phyloP scores from a whole-genome alignment of 495 filamentous ascomycete species.

The Thermochaetoides thermophila region DNA sequence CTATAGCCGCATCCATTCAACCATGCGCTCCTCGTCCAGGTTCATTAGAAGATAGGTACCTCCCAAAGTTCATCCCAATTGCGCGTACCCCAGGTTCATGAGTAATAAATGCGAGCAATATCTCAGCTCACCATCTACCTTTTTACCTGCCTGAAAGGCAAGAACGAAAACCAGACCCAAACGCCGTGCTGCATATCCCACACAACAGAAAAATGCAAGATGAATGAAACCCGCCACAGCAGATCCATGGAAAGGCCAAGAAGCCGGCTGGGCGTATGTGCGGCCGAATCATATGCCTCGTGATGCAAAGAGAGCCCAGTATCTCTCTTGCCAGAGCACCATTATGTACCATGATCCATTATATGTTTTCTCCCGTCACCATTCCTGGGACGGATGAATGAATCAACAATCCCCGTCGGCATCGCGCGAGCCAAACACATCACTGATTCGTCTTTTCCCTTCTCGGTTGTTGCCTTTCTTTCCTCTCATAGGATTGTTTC shows the following conservation, averaged over 20 bases:
- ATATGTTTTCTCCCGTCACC: not conserved
- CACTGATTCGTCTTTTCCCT: slow-evolving; percentile 8
- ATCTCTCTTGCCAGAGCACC: not conserved
- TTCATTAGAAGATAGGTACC: no score
- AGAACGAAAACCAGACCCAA: slow-evolving; percentile 10
- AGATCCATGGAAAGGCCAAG: not conserved
- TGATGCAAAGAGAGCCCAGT: not conserved
- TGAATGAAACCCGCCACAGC: slow-evolving; percentile 1
- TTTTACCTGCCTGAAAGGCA: not conserved
- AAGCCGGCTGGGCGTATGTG: not conserved
- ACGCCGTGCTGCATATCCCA: slow-evolving; percentile 13
- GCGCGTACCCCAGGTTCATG: no score
- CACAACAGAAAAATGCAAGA: slow-evolving; percentile 14
- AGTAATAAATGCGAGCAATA: not conserved
- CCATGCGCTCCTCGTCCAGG: no score
- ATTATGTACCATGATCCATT: not conserved
- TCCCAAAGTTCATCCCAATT: no score
- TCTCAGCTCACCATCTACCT: not conserved
- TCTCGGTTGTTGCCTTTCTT: slow-evolving; percentile 7
- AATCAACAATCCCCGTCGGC: not conserved
- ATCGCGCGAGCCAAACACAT: not conserved
- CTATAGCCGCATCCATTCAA: no score
- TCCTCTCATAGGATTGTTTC: no score
- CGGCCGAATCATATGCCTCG: not conserved
- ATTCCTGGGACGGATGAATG: not conserved